Evolutionary conservation across 2,329 filamentous ascomycete species (phyloP).

Genomic region (Emericellopsis atlantica): DNA sequence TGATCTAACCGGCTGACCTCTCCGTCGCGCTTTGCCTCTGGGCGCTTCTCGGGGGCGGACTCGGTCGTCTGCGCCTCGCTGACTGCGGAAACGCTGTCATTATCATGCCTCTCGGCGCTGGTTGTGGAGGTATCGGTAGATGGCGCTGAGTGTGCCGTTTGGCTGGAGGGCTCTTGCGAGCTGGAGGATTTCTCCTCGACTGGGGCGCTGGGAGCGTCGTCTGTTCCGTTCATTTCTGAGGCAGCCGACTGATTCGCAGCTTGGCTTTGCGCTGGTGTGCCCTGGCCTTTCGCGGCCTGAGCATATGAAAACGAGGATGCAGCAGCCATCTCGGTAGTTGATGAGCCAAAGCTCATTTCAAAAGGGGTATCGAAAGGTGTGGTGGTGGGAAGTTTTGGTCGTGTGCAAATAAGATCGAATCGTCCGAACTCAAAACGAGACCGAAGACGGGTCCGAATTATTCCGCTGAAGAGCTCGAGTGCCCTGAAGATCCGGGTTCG

Average conservation of each 20-base stretch:
- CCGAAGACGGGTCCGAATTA: not conserved
- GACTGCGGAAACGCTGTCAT: slow-evolving; percentile 20
- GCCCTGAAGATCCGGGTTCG: slow-evolving; percentile 3
- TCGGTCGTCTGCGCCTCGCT: slow-evolving; percentile 22
- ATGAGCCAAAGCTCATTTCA: not conserved
- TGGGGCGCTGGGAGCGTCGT: not conserved
- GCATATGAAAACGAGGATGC: slow-evolving; percentile 76
- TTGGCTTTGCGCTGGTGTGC: slow-evolving; percentile 9
- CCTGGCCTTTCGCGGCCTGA: slow-evolving; percentile 79
- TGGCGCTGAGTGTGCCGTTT: slow-evolving; percentile 11
- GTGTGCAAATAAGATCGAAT: too few relatives aligned
- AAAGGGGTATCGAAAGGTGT: not conserved
- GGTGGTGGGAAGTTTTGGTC: not conserved
- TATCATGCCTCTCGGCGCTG: slow-evolving; percentile 18
- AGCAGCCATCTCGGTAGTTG: slow-evolving; percentile 31
- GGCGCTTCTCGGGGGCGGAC: slow-evolving; percentile 15
- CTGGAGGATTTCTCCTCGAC: slow-evolving; percentile 12
- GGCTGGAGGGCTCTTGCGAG: slow-evolving; percentile 5
- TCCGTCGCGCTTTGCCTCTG: slow-evolving; percentile 23
- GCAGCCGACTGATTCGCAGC: slow-evolving; percentile 7
- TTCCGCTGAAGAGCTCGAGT: slow-evolving; percentile 3
- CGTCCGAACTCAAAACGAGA: not conserved
- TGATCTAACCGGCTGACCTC: slow-evolving; percentile 24
- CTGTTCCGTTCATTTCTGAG: not conserved
- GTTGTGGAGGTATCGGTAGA: slow-evolving; percentile 9